A percentile compares a stretch with the other conserved stretches of the same genome.
phyloP scores from a whole-genome alignment of 139 green algal species.

The Gonium pectorale region DNA sequence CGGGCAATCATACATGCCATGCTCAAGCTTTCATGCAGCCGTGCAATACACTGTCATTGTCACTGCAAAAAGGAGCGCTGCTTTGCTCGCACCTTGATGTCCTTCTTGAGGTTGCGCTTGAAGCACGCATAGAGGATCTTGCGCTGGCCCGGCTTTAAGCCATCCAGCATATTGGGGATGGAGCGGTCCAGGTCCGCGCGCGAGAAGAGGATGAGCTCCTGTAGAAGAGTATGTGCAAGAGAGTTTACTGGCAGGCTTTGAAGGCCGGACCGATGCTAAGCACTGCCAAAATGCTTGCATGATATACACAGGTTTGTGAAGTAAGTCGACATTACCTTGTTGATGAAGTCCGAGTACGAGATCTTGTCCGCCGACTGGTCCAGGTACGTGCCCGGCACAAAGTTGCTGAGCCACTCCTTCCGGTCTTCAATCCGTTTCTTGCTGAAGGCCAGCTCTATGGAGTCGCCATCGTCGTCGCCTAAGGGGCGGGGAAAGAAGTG shows the following conservation, averaged over 20 bases:
- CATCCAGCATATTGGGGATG: slow-evolving; percentile 96
- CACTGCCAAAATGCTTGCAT: no score
- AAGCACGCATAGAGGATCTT: slow-evolving; percentile 99
- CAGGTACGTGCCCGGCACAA: slow-evolving; percentile 92
- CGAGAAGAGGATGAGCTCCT: slow-evolving; percentile 96
- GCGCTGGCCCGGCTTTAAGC: slow-evolving; percentile 97
- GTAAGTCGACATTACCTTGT: slow-evolving; percentile 74
- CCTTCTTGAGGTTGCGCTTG: slow-evolving; percentile 94
- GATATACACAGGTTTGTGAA: no score
- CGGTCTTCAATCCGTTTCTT: slow-evolving; percentile 99
- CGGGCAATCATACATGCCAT: no score
- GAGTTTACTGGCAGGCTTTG: no score
- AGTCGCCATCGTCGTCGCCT: slow-evolving; percentile 82
- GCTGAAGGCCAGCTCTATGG: slow-evolving; percentile 98
- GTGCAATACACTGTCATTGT: no score
- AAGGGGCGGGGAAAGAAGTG: no score
- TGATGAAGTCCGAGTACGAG: slow-evolving; percentile 95
- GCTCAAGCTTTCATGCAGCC: no score
- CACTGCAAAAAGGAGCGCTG: no score
- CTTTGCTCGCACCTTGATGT: slow-evolving; percentile 83
- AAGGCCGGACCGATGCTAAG: no score
- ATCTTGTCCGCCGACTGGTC: slow-evolving; percentile 88
- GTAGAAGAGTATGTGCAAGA: background rate
- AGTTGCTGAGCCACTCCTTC: slow-evolving; percentile 94
- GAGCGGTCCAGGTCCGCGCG: slow-evolving; percentile 95